A percentile compares a stretch with the other conserved stretches of the same genome.
Evolutionary conservation across 306 rosid genomes (phyloP).

Genomic region (Herpetospermum pedunculosum): DNA sequence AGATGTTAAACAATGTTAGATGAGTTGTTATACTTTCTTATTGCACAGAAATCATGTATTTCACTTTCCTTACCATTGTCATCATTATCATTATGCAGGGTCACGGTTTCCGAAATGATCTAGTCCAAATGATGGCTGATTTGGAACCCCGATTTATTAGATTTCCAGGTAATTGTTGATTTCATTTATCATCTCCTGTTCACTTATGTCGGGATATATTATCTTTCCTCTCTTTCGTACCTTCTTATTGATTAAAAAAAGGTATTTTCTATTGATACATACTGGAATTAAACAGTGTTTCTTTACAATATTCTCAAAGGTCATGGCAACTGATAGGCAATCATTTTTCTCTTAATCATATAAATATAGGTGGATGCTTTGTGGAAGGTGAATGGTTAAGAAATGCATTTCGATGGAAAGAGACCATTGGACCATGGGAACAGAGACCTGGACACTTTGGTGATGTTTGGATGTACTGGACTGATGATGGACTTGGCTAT

Average conservation of each 20-base stretch:
- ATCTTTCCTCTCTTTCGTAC: not conserved
- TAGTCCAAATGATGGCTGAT: conserved; percentile 41
- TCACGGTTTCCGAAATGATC: conserved; percentile 76
- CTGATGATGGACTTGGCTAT: conserved; percentile 95
- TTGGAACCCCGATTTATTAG: conserved; percentile 67
- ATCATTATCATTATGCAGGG: conserved; percentile 40
- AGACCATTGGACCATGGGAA: conserved; percentile 83
- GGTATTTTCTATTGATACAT: not conserved
- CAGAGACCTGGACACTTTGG: conserved; percentile 98
- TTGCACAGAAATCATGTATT: not conserved
- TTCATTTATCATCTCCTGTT: not conserved
- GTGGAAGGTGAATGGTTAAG: conserved; percentile 94
- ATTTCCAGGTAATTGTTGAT: conserved; percentile 61
- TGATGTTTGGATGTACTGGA: conserved; percentile 98
- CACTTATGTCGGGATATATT: not conserved
- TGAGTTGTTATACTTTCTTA: not conserved
- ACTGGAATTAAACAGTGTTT: not conserved
- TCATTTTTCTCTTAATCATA: not conserved
- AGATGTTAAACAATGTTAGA: not conserved
- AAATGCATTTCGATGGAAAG: conserved; percentile 97
- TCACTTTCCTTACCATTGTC: conserved; percentile 8
- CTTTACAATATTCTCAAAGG: not conserved
- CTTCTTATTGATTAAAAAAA: not conserved
- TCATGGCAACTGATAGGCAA: not conserved
- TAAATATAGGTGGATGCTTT: conserved; percentile 72